Percentiles rank a stretch among this genome's conserved stretches.
These are phyloP conservation scores for Alloascoidea africana DNA, from an alignment of 805 yeast genomes.

Conservation along the genomic window DNA sequence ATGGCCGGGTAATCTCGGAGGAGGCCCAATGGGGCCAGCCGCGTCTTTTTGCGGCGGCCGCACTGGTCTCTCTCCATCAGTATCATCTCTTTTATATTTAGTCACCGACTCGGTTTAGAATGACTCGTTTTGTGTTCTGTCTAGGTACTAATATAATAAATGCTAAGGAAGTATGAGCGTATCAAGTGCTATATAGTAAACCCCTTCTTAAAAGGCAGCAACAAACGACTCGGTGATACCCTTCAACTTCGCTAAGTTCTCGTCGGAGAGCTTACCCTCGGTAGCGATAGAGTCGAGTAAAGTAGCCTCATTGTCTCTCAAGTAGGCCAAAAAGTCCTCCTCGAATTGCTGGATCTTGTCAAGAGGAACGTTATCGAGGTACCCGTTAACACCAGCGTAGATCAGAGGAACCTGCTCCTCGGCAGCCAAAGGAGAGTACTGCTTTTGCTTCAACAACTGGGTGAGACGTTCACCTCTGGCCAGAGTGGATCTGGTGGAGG, in stretches of 20 bases:
- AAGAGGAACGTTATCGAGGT: constrained; percentile 75
- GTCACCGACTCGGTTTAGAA: too few relatives aligned
- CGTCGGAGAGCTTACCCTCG: constrained; percentile 85
- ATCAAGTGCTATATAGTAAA: too few relatives aligned
- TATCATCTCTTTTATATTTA: too few relatives aligned
- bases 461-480: constrained; percentile 99
- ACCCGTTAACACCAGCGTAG: constrained; percentile 99
- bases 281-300: constrained; percentile 73
- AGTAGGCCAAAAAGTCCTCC: constrained; percentile 80
- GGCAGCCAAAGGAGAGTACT: constrained; percentile 92
- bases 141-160: too few relatives aligned
- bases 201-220: constrained; percentile 65
- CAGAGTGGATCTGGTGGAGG: constrained; percentile 98
- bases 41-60: too few relatives aligned
- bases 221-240: constrained; percentile 85
- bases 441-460: constrained; percentile 95
- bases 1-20: too few relatives aligned
- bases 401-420: constrained; percentile 98
- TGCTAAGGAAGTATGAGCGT: too few relatives aligned
- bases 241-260: constrained; percentile 75
- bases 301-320: constrained; percentile 80
- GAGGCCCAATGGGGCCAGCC: too few relatives aligned
- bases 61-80: too few relatives aligned
- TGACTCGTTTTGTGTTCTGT: too few relatives aligned
- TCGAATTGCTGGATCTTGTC: constrained; percentile 85